Evolutionary conservation across 1,284 basidiomycete genomes (phyloP).

Genomic region (Ustilago tritici): DNA sequence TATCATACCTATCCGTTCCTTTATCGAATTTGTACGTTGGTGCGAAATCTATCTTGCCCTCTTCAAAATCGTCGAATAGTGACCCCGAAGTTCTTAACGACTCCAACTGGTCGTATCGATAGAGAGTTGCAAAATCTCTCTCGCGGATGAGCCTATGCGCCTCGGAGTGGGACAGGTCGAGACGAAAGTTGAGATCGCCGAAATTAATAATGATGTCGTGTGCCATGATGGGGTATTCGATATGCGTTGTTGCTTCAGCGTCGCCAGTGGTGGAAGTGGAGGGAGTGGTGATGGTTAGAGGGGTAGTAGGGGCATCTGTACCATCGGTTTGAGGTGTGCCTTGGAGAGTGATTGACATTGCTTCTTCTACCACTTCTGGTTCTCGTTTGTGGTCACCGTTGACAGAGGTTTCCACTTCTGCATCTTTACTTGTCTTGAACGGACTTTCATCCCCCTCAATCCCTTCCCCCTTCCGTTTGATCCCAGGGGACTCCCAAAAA

Average conservation of each 20-base stretch:
- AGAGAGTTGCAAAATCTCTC: conserved; percentile 71
- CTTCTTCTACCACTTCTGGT: not conserved
- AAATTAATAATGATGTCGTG: conserved; percentile 82
- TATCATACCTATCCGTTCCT: conserved; percentile 85
- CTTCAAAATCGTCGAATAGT: conserved; percentile 85
- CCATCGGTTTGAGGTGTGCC: conserved; percentile 1
- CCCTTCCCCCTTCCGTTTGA: conserved; percentile 80
- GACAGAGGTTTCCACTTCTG: conserved; percentile 3
- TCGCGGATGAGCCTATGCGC: conserved; percentile 73
- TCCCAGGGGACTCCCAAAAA: conserved; percentile 78
- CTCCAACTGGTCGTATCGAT: conserved; percentile 77
- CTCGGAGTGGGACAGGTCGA: conserved; percentile 85
- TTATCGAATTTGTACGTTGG: conserved; percentile 89
- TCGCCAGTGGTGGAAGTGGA: not conserved
- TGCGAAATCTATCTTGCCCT: conserved; percentile 86
- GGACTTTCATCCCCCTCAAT: conserved; percentile 9
- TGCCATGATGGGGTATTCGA: conserved; percentile 31
- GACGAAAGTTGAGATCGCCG: conserved; percentile 93
- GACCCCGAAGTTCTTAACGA: conserved; percentile 25
- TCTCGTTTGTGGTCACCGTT: not conserved
- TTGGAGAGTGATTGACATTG: not conserved
- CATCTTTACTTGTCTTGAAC: conserved; percentile 21
- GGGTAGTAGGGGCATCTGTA: not conserved
- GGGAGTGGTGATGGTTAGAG: conserved; percentile 4
- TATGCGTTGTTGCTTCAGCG: not conserved